Evolutionary conservation across 2,329 filamentous ascomycete genomes (phyloP), one percentile per base, ranked within the genome.

Genomic region (Phialophora macrospora): DNA sequence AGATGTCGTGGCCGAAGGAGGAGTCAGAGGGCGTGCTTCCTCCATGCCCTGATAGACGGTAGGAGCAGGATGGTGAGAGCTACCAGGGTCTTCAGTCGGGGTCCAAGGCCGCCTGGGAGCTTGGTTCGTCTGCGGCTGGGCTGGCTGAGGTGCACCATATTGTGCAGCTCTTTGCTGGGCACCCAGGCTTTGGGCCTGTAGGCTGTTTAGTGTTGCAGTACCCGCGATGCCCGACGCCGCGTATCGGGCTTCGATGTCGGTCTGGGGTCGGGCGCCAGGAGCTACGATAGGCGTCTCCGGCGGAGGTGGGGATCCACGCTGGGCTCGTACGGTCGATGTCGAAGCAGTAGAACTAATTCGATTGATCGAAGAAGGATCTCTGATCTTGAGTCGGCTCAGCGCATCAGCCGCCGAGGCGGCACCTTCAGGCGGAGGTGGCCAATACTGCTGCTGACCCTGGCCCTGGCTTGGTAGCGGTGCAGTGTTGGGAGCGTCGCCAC

Each of bases 161-260:
- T 95, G 91, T 44, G 92, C 90, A 68, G 90, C 81, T 71, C 93
- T 85, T 63, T 72, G 71, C 76, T 95, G 92, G 30, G 91, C 85
- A 20, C 92, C 91, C 1, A 93, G 92, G 2, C 93, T 93, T 17
- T 91, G 88, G 75, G 90, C 96, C 72, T 93, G 87, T 55, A 97
- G 82, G 71, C 87, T 91, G 73, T 86, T 94, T 59, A 97, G 81
- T 1, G 93, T 96, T 2, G 89, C 90, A 0, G 91, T 90, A 2
- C 93, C 93, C 2, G 93, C 91, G 69, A 97, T 97, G 41, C 93
- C 93, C 30, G 93, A 90, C 2, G 93, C 92, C 2, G 93, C 93
- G 83, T 96, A 97, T 62, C 93, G 87, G 58, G 92, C 91, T 76
- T 97, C 93, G 72, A 97, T 97, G 63, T 91, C 92, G 48, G 90